Conservation (phyloP, 176 grass and related monocot species). For the Carex myosuroides region DNA sequence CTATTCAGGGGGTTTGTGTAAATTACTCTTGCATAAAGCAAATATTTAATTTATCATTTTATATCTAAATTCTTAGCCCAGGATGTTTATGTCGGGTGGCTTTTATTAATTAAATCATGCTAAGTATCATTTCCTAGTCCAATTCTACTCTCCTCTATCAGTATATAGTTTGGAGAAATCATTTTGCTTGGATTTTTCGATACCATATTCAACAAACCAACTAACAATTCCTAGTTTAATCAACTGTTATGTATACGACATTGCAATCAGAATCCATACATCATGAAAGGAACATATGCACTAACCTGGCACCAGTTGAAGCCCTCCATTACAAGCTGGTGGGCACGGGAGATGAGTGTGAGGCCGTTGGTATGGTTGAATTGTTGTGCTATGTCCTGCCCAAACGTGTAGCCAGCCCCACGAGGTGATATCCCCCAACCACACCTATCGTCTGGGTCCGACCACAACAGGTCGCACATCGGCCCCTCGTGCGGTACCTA, state of each 20-base stretch:
- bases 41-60: too few relatives aligned
- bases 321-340: constrained; percentile 99
- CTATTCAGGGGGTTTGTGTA: neutral
- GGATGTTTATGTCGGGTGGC: neutral
- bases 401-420: constrained; percentile 95
- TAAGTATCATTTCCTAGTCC: neutral
- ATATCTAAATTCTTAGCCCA: too few relatives aligned
- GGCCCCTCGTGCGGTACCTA: constrained; percentile 99
- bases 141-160: neutral
- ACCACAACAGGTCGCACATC: constrained; percentile 98
- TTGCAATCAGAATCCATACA: neutral
- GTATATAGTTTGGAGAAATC: neutral
- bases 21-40: too few relatives aligned
- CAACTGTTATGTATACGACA: neutral
- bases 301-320: constrained; percentile 95
- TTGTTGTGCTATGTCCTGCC: constrained; percentile 89
- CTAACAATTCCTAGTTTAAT: neutral
- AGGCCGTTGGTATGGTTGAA: constrained; percentile 97
- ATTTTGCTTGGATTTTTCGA: neutral
- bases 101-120: neutral
- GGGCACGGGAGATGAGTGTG: constrained; percentile 79
- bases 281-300: neutral
- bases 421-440: constrained; percentile 98
- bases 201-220: neutral
- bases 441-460: constrained; percentile 92